Conservation (phyloP, 805 yeast genomes). For the Ogataea nonfermentans region DNA sequence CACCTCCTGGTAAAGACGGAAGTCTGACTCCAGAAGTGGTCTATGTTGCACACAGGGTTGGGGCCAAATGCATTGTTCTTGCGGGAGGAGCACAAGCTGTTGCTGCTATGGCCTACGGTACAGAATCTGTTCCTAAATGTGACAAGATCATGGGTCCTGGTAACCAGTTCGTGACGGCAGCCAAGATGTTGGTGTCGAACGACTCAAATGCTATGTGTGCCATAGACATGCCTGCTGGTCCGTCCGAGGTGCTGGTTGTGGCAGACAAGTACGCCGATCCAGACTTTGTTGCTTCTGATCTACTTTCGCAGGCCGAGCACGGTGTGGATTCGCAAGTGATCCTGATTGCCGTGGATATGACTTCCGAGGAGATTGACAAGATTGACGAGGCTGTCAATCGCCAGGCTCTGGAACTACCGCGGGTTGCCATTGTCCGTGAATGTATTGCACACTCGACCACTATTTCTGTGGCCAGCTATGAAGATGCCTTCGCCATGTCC, state of each 20-base stretch:
- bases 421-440: slow-evolving; percentile 89
- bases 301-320: slow-evolving; percentile 97
- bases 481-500: slow-evolving; percentile 83
- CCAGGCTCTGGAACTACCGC: slow-evolving; percentile 83
- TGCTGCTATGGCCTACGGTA: slow-evolving; percentile 98
- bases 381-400: slow-evolving; percentile 80
- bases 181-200: slow-evolving; percentile 95
- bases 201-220: slow-evolving; percentile 94
- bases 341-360: slow-evolving; percentile 75
- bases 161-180: slow-evolving; percentile 98
- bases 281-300: slow-evolving; percentile 94
- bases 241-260: slow-evolving; percentile 94
- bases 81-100: slow-evolving; percentile 99
- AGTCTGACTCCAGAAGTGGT: slow-evolving; percentile 95
- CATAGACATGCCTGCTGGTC: slow-evolving; percentile 99
- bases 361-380: slow-evolving; percentile 54
- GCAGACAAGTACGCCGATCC: slow-evolving; percentile 89
- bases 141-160: slow-evolving; percentile 99
- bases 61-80: slow-evolving; percentile 83
- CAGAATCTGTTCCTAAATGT: slow-evolving; percentile 86
- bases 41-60: slow-evolving; percentile 93
- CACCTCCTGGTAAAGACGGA: slow-evolving; percentile 95
- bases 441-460: slow-evolving; percentile 91
- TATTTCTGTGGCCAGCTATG: slow-evolving; percentile 61
- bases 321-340: slow-evolving; percentile 98